These are phyloP conservation scores for Acacia concinna DNA, from an alignment of 331 rosid species.

Conservation along the genomic window DNA sequence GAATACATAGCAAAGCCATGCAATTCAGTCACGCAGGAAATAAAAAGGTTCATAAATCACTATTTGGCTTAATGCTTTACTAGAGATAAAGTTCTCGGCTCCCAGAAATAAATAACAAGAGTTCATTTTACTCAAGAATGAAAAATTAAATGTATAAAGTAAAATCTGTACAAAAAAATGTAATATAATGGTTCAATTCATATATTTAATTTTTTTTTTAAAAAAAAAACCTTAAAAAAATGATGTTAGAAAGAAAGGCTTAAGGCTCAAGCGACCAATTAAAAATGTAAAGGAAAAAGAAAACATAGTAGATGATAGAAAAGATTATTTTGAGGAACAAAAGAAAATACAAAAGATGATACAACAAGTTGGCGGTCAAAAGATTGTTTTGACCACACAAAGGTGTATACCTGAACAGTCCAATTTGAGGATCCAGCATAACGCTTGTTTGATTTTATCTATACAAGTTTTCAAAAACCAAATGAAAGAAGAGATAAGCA, in stretches of 20 bases:
- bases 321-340: no score
- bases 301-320: background rate
- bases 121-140: background rate
- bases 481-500: background rate
- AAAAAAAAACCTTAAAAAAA: background rate
- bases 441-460: slow-evolving; percentile 68
- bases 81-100: background rate
- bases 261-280: background rate
- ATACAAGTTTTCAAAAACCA: slow-evolving; percentile 14
- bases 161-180: background rate
- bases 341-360: background rate
- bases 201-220: background rate
- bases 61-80: background rate
- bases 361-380: background rate
- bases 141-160: background rate
- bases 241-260: background rate
- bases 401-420: slow-evolving; percentile 63
- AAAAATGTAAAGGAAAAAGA: background rate
- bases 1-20: slow-evolving; percentile 10
- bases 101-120: background rate
- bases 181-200: background rate
- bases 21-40: background rate
- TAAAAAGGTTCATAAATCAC: background rate
- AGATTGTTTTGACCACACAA: slow-evolving; percentile 6
- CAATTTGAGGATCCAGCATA: slow-evolving; percentile 75